phyloP scores from a whole-genome alignment of 2,329 filamentous ascomycete genomes.

The Sarocladium strictum region DNA sequence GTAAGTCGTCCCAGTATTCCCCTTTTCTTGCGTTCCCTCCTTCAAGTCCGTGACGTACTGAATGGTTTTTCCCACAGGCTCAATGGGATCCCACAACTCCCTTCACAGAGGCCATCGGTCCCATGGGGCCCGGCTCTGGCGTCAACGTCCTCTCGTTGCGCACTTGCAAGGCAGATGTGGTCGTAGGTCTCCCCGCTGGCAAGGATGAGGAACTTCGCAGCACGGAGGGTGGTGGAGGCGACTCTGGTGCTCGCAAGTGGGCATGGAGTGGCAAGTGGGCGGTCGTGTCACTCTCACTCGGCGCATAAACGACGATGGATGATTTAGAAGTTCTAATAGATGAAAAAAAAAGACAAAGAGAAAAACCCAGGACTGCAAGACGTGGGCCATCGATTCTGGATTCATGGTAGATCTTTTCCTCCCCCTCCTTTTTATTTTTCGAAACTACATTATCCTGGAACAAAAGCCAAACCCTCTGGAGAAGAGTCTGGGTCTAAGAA shows the following conservation, averaged over 20 bases:
- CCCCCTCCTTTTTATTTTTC: neutral
- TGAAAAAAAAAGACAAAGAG: neutral
- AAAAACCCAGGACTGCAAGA: neutral
- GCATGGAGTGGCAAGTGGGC: constrained; percentile 97
- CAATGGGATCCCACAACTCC: constrained; percentile 81
- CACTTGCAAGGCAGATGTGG: constrained; percentile 94
- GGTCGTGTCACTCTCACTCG: constrained; percentile 57
- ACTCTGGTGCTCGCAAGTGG: constrained; percentile 72
- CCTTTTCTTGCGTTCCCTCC: neutral
- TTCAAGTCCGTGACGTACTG: neutral
- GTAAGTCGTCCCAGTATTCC: constrained; percentile 45
- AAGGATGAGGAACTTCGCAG: constrained; percentile 74
- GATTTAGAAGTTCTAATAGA: neutral
- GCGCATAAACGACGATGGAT: constrained; percentile 18
- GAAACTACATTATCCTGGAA: neutral
- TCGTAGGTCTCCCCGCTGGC: constrained; percentile 78
- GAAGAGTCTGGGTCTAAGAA: too few relatives aligned
- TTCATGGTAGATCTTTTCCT: neutral
- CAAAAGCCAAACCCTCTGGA: neutral
- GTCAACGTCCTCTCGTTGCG: constrained; percentile 80
- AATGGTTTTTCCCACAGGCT: constrained; percentile 19
- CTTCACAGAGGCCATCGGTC: constrained; percentile 79
- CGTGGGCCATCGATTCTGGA: neutral
- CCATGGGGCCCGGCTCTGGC: constrained; percentile 74
- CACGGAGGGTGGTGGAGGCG: constrained; percentile 62